Evolutionary conservation across 345 rosid species (phyloP), one percentile per base, ranked within the genome.

Genomic region (Acer negundo): DNA sequence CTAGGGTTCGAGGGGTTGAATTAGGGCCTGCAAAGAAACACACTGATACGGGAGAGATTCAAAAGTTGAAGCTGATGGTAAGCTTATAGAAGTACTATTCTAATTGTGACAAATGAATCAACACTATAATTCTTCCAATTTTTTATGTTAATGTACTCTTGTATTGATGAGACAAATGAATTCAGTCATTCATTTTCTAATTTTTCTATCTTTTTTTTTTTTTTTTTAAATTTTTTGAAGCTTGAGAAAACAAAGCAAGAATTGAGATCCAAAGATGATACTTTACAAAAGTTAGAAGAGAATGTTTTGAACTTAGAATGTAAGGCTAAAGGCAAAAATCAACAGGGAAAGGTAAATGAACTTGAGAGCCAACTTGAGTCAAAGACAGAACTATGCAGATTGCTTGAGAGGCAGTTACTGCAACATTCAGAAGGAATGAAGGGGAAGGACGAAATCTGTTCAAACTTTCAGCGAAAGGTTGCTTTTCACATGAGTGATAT

Each of bases 231-330:
- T 31, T 64, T 59, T 12, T 13, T 62, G 68, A 78, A 86, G 87
- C 83, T 82, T 71, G 87, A 86, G 19, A 86, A 83, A 76, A 62
- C 86, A 77, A 84, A 73, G 75, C 87, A 80, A 79, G 89, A 86
- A 74, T 35, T 70, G 71, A 77, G 78, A 73, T 80, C 77, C 7
- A 86, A 84, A 80, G 89, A 86, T 53, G 87, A 86, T 9, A 72
- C 79, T 7, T 10, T 86, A 59, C 46, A 62, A 38, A 84, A 80
- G 74, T 64, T 77, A 46, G 86, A 82, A 66, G 87, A 82, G 70
- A 79, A 72, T 64, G 77, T 80, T 17, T 80, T 77, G 22, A 84
- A 76, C 72, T 64, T 86, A 12, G 87, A 86, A 44, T 69, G 23
- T 31, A 84, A 75, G 79, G 80, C 86, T 61, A 86, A 65, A 79